These are phyloP conservation scores for Pezicula neosporulosa DNA, from an alignment of 2,329 filamentous ascomycete species.

Conservation along the genomic window DNA sequence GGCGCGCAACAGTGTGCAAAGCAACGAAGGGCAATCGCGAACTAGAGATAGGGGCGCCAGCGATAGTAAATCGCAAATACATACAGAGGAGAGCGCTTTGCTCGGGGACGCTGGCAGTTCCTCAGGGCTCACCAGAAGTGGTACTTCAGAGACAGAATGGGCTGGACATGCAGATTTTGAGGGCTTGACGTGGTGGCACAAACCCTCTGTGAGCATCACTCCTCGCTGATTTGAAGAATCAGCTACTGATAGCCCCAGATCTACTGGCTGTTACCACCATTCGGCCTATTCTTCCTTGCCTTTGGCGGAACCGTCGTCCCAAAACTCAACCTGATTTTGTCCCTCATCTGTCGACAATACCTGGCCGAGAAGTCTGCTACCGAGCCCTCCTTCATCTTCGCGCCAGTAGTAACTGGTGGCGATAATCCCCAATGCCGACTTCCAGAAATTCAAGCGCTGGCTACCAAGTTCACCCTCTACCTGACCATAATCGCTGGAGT, in stretches of 20 bases:
- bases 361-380: slow-evolving; percentile 61
- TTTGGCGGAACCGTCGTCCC: slow-evolving; percentile 85
- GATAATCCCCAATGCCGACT: slow-evolving; percentile 79
- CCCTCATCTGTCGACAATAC: slow-evolving; percentile 80
- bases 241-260: slow-evolving; percentile 48
- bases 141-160: slow-evolving; percentile 34
- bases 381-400: slow-evolving; percentile 56
- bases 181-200: slow-evolving; percentile 57
- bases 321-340: slow-evolving; percentile 81
- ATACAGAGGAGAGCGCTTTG: neutral
- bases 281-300: slow-evolving; percentile 77
- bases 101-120: neutral
- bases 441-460: slow-evolving; percentile 72
- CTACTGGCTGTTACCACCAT: slow-evolving; percentile 79
- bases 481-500: slow-evolving; percentile 71
- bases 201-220: slow-evolving; percentile 51
- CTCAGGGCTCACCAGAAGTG: neutral
- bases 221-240: neutral
- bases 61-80: neutral
- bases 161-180: slow-evolving; percentile 54
- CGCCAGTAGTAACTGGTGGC: slow-evolving; percentile 62
- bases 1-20: neutral
- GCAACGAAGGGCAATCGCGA: neutral
- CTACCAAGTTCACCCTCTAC: slow-evolving; percentile 75
- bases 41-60: too few relatives aligned